Conservation (phyloP, 208 protist species). For the Wallacemonas collosoma region DNA sequence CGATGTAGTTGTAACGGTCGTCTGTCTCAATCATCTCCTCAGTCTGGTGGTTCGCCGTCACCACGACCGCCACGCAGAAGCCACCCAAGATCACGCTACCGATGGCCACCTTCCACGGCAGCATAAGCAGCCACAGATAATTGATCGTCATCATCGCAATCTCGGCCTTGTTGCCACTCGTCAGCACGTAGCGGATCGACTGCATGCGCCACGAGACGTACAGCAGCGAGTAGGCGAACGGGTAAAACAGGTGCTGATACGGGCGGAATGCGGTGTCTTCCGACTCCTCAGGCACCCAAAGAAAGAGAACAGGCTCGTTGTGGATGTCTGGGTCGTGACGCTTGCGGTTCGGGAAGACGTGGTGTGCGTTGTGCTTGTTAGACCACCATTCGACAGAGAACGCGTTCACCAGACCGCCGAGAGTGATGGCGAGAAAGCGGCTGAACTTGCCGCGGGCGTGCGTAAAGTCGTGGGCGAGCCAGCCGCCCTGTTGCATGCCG, state of each 20-base stretch:
- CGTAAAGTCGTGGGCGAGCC: slow-evolving; percentile 75
- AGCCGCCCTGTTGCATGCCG: slow-evolving; percentile 83
- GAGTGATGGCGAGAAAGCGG: slow-evolving; percentile 43
- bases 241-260: slow-evolving; percentile 79
- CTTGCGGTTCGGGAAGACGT: slow-evolving; percentile 79
- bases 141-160: slow-evolving; percentile 58
- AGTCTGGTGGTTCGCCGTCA: slow-evolving; percentile 81
- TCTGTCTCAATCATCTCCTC: slow-evolving; percentile 79
- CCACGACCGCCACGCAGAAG: slow-evolving; percentile 73
- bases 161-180: slow-evolving; percentile 64
- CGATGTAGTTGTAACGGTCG: slow-evolving; percentile 77
- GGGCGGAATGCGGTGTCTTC: slow-evolving; percentile 57
- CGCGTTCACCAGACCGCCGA: slow-evolving; percentile 60
- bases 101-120: slow-evolving; percentile 68
- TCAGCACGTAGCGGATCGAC: slow-evolving; percentile 62
- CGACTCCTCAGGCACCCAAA: slow-evolving; percentile 58
- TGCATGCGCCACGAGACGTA: slow-evolving; percentile 84
- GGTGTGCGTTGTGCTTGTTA: slow-evolving; percentile 86
- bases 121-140: slow-evolving; percentile 66
- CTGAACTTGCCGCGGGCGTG: slow-evolving; percentile 56
- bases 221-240: slow-evolving; percentile 65
- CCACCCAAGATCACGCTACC: slow-evolving; percentile 72
- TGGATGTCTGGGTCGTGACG: slow-evolving; percentile 76
- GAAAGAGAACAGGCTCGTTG: slow-evolving; percentile 73
- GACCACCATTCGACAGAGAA: slow-evolving; percentile 79